Evolutionary conservation across 345 rosid species (phyloP), one percentile per base, ranked within the genome.

Genomic region (Pugionium dolabratum): DNA sequence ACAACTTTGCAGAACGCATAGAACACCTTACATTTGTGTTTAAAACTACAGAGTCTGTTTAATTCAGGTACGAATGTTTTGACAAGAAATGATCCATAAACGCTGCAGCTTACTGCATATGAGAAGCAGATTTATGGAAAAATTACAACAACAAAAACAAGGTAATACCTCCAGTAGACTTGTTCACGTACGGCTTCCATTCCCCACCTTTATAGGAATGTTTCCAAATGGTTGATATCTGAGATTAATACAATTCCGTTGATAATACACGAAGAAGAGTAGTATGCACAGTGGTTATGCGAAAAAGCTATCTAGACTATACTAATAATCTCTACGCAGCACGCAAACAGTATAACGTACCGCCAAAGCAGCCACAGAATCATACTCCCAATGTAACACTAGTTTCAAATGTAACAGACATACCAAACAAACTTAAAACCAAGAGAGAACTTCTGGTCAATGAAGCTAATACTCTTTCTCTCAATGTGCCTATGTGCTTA

Each of bases 161-260:
- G 53, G 53, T 4, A 72, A 72, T 84, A 91, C 99, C 96, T 85
- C 79, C 87, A 27, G 77, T 66, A 55, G 96, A 85, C 72, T 69
- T 80, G 76, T 80, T 84, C 11, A 83, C 72, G 50, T 91, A 95
- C 0, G 96, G 96, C 51, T 59, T 84, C 97, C 99, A 95, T 54
- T 77, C 88, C 8, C 87, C 90, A 51, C 85, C 78, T 80, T 81
- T 89, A 76, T 84, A 80, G 7, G 88, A 84, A 73, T 80, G 84
- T 82, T 84, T 95, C 99, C 99, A 95, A 67, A 95, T 82, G 9
- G 87, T 89, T 39, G 83, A 82, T 59, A 95, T 77, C 99, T 94
- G 72, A 74, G 75, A 52, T 30, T 18, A 68, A 78, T 25, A 58
- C 47, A 53, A 26, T 26, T 51, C 29, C 67, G 32, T 31, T 59